Evolutionary conservation across 192 early-diverging fungal genomes (phyloP).

Genomic region (Rhizoclosmatium globosum): DNA sequence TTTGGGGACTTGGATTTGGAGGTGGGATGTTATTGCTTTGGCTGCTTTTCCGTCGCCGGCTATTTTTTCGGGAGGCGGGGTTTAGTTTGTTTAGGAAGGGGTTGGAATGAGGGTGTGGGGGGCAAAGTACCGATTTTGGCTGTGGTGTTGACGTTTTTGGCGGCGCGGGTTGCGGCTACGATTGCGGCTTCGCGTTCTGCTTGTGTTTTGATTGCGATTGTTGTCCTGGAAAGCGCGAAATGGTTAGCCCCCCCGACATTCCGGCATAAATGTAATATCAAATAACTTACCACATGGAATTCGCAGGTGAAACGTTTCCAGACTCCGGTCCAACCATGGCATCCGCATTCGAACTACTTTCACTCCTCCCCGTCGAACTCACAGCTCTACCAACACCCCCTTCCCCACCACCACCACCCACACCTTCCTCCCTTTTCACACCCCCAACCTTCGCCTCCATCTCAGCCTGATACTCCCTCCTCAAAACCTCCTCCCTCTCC

Average conservation of each 20-base stretch:
- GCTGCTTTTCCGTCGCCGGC: slow-evolving; percentile 20
- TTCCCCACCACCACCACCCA: not conserved
- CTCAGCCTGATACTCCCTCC: not conserved
- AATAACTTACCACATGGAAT: slow-evolving; percentile 37
- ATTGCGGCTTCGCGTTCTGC: slow-evolving; percentile 30
- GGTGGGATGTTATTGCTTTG: slow-evolving; percentile 7
- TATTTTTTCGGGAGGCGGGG: not conserved
- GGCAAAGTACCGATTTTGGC: slow-evolving; percentile 16
- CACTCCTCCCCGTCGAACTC: not conserved
- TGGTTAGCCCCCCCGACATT: not conserved
- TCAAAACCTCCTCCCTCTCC: not conserved
- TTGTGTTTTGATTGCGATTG: slow-evolving; percentile 12
- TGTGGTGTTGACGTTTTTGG: slow-evolving; percentile 31
- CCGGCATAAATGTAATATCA: not conserved
- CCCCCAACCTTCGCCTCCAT: not conserved
- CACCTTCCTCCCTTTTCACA: not conserved
- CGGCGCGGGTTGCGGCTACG: slow-evolving; percentile 18
- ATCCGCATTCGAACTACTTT: slow-evolving; percentile 19
- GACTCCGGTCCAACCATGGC: slow-evolving; percentile 22
- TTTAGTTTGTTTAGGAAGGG: not conserved
- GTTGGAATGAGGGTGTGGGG: not conserved
- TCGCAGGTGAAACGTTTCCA: slow-evolving; percentile 33
- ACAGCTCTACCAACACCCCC: not conserved
- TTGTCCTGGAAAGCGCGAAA: slow-evolving; percentile 1
- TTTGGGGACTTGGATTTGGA: slow-evolving; percentile 1